These are phyloP conservation scores for Pseudogymnoascus verrucosus DNA, from an alignment of 2,329 filamentous ascomycete genomes.

Conservation along the genomic window DNA sequence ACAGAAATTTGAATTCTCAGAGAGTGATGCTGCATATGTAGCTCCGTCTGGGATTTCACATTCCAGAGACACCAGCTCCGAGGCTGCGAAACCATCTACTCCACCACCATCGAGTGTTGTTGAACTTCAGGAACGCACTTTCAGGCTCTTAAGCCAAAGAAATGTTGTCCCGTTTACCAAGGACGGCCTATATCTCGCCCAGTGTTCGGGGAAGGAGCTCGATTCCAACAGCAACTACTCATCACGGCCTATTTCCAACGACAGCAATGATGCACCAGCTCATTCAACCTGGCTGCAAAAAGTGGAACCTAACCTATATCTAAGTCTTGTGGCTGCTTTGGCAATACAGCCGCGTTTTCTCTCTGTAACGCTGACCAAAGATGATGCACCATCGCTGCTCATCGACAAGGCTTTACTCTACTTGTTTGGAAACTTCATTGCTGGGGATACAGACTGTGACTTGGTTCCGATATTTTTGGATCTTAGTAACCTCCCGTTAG, in stretches of 20 bases:
- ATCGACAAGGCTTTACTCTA: constrained; percentile 60
- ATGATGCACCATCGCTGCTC: constrained; percentile 66
- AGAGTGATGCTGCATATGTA: constrained; percentile 60
- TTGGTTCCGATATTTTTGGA: constrained; percentile 85
- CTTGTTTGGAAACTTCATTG: constrained; percentile 63
- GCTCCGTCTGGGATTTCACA: constrained; percentile 34
- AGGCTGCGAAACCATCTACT: constrained; percentile 46
- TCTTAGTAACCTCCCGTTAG: constrained; percentile 68
- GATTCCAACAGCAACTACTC: constrained; percentile 26
- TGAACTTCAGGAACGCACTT: constrained; percentile 77
- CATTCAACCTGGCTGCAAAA: constrained; percentile 46
- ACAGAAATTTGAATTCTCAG: constrained; percentile 77
- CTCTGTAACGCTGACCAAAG: constrained; percentile 64
- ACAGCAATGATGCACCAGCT: constrained; percentile 22
- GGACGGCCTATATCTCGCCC: constrained; percentile 61
- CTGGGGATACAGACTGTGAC: constrained; percentile 65
- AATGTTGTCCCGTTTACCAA: constrained; percentile 68
- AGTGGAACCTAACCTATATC: constrained; percentile 56
- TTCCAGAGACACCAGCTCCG: constrained; percentile 34
- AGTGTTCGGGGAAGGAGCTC: constrained; percentile 61
- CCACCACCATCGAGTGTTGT: constrained; percentile 69
- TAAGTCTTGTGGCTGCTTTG: constrained; percentile 53
- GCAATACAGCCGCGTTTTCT: constrained; percentile 59
- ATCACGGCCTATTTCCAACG: constrained; percentile 31
- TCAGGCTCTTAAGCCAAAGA: constrained; percentile 70